Conservation (phyloP, 306 rosid genomes). For the Geum urbanum region DNA sequence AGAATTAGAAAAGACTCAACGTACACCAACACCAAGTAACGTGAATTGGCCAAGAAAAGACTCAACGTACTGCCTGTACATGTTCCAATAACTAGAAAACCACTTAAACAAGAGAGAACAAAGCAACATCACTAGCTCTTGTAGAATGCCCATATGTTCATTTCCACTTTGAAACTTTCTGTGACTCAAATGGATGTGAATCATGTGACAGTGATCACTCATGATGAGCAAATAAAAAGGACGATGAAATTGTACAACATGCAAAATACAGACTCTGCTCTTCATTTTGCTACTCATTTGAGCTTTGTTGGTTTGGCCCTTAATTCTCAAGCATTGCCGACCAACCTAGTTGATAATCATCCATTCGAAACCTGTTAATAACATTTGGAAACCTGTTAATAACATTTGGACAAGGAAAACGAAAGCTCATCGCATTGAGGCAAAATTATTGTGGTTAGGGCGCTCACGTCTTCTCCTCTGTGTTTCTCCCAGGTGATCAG, state of each 20-base stretch:
- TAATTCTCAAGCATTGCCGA: neutral
- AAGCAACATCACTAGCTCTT: neutral
- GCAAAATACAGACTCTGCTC: neutral
- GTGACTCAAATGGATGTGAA: neutral
- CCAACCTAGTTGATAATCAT: neutral
- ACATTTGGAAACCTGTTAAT: neutral
- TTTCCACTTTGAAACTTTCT: neutral
- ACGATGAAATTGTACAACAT: neutral
- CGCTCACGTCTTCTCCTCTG: too few species aligned
- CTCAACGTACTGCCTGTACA: neutral
- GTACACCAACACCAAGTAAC: slow-evolving; percentile 7
- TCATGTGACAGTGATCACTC: neutral
- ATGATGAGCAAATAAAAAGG: neutral
- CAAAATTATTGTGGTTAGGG: neutral
- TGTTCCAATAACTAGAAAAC: slow-evolving; percentile 1
- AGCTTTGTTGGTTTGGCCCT: neutral
- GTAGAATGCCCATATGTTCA: neutral
- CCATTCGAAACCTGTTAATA: neutral
- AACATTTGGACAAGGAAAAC: neutral
- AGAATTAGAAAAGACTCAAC: too few species aligned
- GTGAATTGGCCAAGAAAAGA: neutral
- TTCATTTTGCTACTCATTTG: neutral
- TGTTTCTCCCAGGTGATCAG: neutral
- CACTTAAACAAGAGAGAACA: neutral
- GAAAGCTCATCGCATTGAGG: neutral